Percentiles rank a stretch among this genome's conserved stretches.
Evolutionary conservation across 352 stramenopile genomes (phyloP).

Genomic region (Globisporangium takayamanum): DNA sequence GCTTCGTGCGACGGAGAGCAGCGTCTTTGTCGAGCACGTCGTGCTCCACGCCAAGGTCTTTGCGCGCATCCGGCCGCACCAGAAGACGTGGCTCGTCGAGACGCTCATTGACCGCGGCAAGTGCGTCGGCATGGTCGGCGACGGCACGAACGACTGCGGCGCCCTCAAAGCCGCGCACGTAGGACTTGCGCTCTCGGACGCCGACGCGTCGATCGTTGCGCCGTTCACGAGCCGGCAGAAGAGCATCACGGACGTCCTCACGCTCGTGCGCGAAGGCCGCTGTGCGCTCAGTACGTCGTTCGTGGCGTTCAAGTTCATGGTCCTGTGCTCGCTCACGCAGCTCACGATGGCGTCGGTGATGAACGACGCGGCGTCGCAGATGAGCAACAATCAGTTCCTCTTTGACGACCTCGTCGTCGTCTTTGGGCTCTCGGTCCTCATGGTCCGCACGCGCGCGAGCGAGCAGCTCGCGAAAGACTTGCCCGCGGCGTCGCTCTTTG

Average conservation of each 20-base stretch:
- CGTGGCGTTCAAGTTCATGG: slow-evolving; percentile 88
- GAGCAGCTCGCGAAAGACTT: slow-evolving; percentile 32
- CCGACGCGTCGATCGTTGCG: slow-evolving; percentile 86
- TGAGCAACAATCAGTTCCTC: slow-evolving; percentile 76
- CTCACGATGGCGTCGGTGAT: slow-evolving; percentile 61
- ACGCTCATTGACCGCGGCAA: slow-evolving; percentile 46
- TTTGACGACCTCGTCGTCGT: slow-evolving; percentile 74
- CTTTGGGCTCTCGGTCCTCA: slow-evolving; percentile 60
- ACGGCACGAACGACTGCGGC: slow-evolving; percentile 88
- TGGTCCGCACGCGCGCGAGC: slow-evolving; percentile 52
- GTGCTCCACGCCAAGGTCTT: slow-evolving; percentile 63
- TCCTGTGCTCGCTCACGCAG: slow-evolving; percentile 89
- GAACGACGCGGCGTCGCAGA: slow-evolving; percentile 54
- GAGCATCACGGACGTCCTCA: slow-evolving; percentile 72
- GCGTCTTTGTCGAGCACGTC: slow-evolving; percentile 44
- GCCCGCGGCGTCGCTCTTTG: slow-evolving; percentile 57
- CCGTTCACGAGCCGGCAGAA: slow-evolving; percentile 89
- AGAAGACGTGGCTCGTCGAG: slow-evolving; percentile 80
- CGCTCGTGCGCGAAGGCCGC: slow-evolving; percentile 83
- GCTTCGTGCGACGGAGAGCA: slow-evolving; percentile 22
- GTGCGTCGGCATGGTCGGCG: slow-evolving; percentile 65
- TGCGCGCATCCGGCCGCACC: slow-evolving; percentile 58
- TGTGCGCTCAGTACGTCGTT: slow-evolving; percentile 88
- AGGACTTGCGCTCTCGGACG: slow-evolving; percentile 81
- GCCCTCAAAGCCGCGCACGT: slow-evolving; percentile 88